A percentile compares a stretch with the other conserved stretches of the same genome.
Conservation (phyloP, 768 basidiomycete genomes). For the Suillus paluster region DNA sequence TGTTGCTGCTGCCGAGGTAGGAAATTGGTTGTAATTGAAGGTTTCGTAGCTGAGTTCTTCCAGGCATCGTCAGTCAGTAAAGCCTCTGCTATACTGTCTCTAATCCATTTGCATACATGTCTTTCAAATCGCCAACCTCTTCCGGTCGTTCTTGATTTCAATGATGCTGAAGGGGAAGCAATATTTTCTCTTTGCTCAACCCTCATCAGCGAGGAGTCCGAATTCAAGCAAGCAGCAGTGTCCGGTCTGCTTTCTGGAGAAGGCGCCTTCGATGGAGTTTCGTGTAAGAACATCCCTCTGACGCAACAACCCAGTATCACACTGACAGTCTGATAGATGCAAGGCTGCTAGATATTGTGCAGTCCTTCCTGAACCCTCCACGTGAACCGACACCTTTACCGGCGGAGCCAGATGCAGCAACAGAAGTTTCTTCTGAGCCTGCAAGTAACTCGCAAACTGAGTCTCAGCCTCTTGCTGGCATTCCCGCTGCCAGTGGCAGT, state of each 20-base stretch:
- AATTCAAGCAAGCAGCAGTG: conserved; percentile 54
- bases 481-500: conserved; percentile 35
- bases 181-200: conserved; percentile 56
- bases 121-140: conserved; percentile 51
- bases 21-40: conserved; percentile 12
- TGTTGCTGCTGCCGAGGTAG: conserved; percentile 63
- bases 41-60: conserved; percentile 2
- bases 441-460: conserved; percentile 5
- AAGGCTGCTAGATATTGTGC: conserved; percentile 61
- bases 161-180: conserved; percentile 56
- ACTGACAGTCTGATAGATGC: conserved; percentile 48
- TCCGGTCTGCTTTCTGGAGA: conserved; percentile 58
- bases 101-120: conserved; percentile 61
- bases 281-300: conserved; percentile 53
- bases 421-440: conserved; percentile 29
- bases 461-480: conserved; percentile 39
- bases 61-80: conserved; percentile 51
- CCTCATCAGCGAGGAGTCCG: conserved; percentile 59
- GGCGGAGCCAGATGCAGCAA: conserved; percentile 31
- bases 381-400: conserved; percentile 38
- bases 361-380: conserved; percentile 56
- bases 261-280: conserved; percentile 63
- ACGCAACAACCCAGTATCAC: conserved; percentile 6
- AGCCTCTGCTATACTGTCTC: conserved; percentile 55
- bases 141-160: conserved; percentile 46